phyloP scores from a whole-genome alignment of 73 alveolate species.

The Paramecium sonneborni region DNA sequence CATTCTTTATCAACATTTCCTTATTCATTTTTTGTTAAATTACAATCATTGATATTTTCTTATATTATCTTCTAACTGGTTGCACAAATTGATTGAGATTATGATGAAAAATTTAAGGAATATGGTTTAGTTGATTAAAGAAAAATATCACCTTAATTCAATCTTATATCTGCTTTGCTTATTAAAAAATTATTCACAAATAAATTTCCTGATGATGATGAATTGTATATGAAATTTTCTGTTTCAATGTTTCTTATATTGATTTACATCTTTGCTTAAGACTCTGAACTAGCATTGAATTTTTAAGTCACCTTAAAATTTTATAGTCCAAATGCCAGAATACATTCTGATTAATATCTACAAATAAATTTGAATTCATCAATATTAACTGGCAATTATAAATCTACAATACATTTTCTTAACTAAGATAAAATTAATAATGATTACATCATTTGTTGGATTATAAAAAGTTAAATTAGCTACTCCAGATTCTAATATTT shows the following conservation, averaged over 20 bases:
- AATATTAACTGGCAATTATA: neutral
- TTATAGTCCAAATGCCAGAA: neutral
- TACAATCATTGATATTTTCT: neutral
- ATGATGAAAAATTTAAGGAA: neutral
- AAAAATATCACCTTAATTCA: neutral
- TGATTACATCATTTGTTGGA: neutral
- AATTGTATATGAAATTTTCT: neutral
- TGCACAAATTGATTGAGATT: neutral
- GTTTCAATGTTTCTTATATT: neutral
- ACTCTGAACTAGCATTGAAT: neutral
- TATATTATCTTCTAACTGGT: neutral
- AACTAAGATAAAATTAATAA: neutral
- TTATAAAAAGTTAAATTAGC: constrained; percentile 17
- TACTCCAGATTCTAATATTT: neutral
- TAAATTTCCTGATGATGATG: neutral
- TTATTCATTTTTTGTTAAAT: neutral
- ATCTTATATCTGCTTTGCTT: neutral
- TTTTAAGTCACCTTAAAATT: neutral
- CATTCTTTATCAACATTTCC: neutral
- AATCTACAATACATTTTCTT: neutral
- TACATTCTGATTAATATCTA: neutral
- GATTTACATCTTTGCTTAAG: neutral
- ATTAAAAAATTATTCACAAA: neutral
- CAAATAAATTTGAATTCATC: neutral
- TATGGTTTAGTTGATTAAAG: neutral